Base-by-base conservation (phyloP, 257 asterid species). In the Linderniella brevidens region DNA sequence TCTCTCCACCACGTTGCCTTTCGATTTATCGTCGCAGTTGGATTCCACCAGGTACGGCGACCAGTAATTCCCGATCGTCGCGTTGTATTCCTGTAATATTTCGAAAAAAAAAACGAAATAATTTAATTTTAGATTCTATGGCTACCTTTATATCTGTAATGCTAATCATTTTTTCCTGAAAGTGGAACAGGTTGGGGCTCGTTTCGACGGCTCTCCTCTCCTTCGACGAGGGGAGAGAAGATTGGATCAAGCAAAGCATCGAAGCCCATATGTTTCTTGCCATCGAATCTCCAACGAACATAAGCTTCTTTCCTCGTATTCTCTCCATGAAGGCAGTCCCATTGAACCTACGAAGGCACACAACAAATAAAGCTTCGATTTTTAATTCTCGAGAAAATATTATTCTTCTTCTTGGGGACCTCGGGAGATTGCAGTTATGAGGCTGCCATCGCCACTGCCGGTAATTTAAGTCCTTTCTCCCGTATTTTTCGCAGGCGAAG, bases 81-180 rank as follows among this genome's bases (percentile, higher is more conserved):
- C 79, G 49, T 88, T 84, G 65, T 72, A 76, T 48, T 72, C 95
- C 98, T n/a, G n/a, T n/a, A n/a, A n/a, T n/a, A n/a, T n/a, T n/a
- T n/a, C n/a, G n/a, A n/a, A n/a, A n/a, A n/a, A n/a, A n/a, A n/a
- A n/a, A n/a, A n/a, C n/a, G n/a, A n/a, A n/a, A n/a, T n/a, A n/a
- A n/a, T n/a, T n/a, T n/a, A n/a, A n/a, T n/a, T n/a, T n/a, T n/a
- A n/a, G n/a, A n/a, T n/a, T n/a, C n/a, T n/a, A n/a, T n/a, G n/a
- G n/a, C n/a, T n/a, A n/a, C n/a, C n/a, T n/a, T n/a, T n/a, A n/a
- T n/a, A n/a, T n/a, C n/a, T n/a, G n/a, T n/a, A n/a, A n/a, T n/a
- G n/a, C n/a, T n/a, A n/a, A n/a, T n/a, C n/a, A n/a, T n/a, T n/a
- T n/a, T n/a, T n/a, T 88, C 43, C 50, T 63, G 12, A 8, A 48